Conservation (phyloP, 176 grass and related monocot species). For the Bolboschoenus planiculmis region DNA sequence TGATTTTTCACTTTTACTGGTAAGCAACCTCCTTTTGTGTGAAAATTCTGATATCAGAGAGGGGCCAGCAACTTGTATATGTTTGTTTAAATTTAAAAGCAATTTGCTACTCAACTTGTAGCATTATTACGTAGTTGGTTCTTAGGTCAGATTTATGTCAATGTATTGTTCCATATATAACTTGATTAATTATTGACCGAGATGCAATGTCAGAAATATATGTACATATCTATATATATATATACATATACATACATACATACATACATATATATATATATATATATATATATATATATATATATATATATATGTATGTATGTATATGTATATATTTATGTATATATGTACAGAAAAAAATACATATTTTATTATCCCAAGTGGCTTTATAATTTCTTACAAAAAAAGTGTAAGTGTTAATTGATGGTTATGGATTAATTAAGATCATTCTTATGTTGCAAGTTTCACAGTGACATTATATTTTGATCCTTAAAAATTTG, state of each 20-base stretch:
- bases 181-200: background rate
- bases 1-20: background rate
- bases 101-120: slow-evolving; percentile 2
- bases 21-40: background rate
- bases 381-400: too few species aligned
- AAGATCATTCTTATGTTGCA: background rate
- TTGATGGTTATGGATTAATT: background rate
- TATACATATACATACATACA: too few species aligned
- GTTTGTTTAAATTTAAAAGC: background rate
- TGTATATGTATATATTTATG: too few species aligned
- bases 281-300: too few species aligned
- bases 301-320: too few species aligned
- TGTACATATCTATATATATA: too few species aligned
- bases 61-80: background rate
- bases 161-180: background rate
- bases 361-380: too few species aligned
- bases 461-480: background rate
- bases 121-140: background rate
- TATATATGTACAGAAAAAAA: too few species aligned
- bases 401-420: background rate
- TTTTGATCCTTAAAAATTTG: too few species aligned
- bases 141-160: background rate
- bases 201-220: background rate
- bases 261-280: too few species aligned
- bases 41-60: background rate